phyloP scores from a whole-genome alignment of 78 protist genomes.

The Planoprotostelium fungivorum region DNA sequence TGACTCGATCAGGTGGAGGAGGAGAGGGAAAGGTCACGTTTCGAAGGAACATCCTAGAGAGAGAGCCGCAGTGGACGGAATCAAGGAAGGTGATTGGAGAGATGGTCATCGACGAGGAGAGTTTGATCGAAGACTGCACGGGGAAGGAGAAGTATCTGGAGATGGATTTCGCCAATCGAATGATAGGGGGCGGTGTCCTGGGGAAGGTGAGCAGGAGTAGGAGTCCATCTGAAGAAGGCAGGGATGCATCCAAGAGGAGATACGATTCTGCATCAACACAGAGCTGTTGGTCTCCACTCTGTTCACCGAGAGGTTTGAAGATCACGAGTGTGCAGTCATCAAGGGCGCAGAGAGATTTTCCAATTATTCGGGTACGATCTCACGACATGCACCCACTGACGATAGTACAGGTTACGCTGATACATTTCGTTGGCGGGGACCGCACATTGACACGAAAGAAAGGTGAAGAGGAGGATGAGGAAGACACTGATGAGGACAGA shows the following conservation, averaged over 20 bases:
- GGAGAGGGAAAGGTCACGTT: slow-evolving; percentile 33
- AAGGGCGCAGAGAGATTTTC: slow-evolving; percentile 62
- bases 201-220: slow-evolving; percentile 25
- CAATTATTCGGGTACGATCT: slow-evolving; percentile 7
- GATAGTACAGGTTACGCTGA: slow-evolving; percentile 35
- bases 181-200: slow-evolving; percentile 80
- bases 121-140: slow-evolving; percentile 54
- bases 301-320: slow-evolving; percentile 27
- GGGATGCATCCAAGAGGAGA: slow-evolving; percentile 84
- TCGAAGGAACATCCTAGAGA: slow-evolving; percentile 36
- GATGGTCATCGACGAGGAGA: slow-evolving; percentile 12
- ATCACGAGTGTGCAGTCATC: slow-evolving; percentile 54
- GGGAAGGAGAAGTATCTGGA: slow-evolving; percentile 20
- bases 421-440: slow-evolving; percentile 39
- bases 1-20: background rate
- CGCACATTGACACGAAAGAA: slow-evolving; percentile 12
- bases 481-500: background rate
- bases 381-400: background rate
- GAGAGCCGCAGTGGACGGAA: slow-evolving; percentile 46
- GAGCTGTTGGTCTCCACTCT: slow-evolving; percentile 47
- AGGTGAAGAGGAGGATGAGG: background rate
- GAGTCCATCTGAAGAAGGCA: background rate
- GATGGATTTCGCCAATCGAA: slow-evolving; percentile 78
- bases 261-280: slow-evolving; percentile 64
- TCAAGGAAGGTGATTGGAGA: slow-evolving; percentile 15